Conservation (phyloP, 371 early-diverging fungal species). For the Mucor lusitanicus region DNA sequence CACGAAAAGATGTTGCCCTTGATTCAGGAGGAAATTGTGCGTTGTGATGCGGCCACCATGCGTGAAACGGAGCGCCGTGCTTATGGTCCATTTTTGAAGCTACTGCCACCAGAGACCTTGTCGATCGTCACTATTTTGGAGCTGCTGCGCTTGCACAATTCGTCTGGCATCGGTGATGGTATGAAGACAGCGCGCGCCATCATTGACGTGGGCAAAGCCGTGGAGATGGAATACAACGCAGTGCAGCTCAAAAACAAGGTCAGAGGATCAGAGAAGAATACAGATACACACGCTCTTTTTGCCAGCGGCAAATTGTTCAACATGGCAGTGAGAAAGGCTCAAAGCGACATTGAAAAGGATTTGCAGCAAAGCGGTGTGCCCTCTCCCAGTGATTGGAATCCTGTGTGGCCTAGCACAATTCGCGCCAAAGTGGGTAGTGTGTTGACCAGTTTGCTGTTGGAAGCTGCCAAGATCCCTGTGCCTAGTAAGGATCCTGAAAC, state of each 20-base stretch:
- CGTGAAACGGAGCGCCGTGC: slow-evolving; percentile 41
- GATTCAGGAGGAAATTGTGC: slow-evolving; percentile 66
- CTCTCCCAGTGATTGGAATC: slow-evolving; percentile 54
- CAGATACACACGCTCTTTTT: slow-evolving; percentile 62
- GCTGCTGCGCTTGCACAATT: slow-evolving; percentile 67
- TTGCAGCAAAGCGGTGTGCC: slow-evolving; percentile 25
- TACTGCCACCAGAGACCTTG: slow-evolving; percentile 76
- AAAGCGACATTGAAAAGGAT: slow-evolving; percentile 58
- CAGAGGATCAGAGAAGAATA: slow-evolving; percentile 9
- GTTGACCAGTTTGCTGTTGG: slow-evolving; percentile 72
- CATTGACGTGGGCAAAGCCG: slow-evolving; percentile 71
- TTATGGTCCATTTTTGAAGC: slow-evolving; percentile 75
- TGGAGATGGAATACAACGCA: slow-evolving; percentile 86
- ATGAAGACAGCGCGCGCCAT: slow-evolving; percentile 68
- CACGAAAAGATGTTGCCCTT: slow-evolving; percentile 67
- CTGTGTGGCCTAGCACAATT: slow-evolving; percentile 66
- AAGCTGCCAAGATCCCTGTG: slow-evolving; percentile 74
- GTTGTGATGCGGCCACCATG: slow-evolving; percentile 37
- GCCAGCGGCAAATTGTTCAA: slow-evolving; percentile 78
- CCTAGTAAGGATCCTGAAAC: slow-evolving; percentile 60
- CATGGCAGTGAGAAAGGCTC: slow-evolving; percentile 73
- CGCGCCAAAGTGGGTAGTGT: slow-evolving; percentile 70
- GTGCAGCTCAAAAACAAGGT: slow-evolving; percentile 65
- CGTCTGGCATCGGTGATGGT: slow-evolving; percentile 62
- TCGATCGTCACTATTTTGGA: slow-evolving; percentile 87